phyloP scores from a whole-genome alignment of 2,329 filamentous ascomycete genomes.

The Aspergillus sp. region DNA sequence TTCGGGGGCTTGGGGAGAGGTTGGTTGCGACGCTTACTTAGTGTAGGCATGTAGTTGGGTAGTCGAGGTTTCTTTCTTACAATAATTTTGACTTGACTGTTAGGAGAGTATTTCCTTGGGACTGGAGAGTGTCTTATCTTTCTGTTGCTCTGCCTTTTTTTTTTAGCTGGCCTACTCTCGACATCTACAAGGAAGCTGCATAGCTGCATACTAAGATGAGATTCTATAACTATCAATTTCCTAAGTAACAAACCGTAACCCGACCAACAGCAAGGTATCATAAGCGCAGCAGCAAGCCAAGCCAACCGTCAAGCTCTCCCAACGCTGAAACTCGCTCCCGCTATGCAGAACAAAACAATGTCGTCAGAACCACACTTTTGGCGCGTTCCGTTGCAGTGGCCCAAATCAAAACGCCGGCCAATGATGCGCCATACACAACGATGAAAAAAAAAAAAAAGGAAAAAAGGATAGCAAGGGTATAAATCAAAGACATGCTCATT shows the following conservation, averaged over 20 bases:
- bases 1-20: slow-evolving; percentile 54
- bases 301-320: slow-evolving; percentile 11
- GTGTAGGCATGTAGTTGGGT: no score
- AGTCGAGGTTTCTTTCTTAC: no score
- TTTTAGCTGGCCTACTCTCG: no score
- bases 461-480: slow-evolving; percentile 19
- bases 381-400: slow-evolving; percentile 2
- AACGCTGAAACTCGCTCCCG: slow-evolving; percentile 21
- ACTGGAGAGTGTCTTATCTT: no score
- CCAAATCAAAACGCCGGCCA: not conserved
- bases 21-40: slow-evolving; percentile 43
- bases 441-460: slow-evolving; percentile 2
- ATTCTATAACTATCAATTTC: no score
- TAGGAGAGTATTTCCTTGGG: no score
- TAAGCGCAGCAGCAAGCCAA: slow-evolving; percentile 10
- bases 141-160: no score
- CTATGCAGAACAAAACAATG: slow-evolving; percentile 24
- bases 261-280: slow-evolving; percentile 10
- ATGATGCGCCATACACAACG: slow-evolving; percentile 1
- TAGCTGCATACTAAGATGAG: no score
- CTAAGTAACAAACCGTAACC: not conserved
- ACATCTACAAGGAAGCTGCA: no score
- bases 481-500: slow-evolving; percentile 35
- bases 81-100: no score
- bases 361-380: slow-evolving; percentile 12